These are phyloP conservation scores for Botrytis fabae DNA, from an alignment of 2,329 filamentous ascomycete genomes.

Conservation along the genomic window DNA sequence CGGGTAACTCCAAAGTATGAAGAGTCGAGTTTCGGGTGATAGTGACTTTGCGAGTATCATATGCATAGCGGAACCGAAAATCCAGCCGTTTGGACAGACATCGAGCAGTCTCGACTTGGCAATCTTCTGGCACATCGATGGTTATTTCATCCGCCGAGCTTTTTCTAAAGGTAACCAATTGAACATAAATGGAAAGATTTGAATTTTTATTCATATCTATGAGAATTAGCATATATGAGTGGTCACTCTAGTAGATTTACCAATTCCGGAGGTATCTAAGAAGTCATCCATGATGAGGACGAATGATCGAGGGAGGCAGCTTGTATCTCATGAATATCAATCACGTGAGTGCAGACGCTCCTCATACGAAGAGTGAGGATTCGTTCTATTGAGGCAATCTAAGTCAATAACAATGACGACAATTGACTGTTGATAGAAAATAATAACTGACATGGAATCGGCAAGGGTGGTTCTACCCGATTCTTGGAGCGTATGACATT, in stretches of 20 bases:
- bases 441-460: not conserved
- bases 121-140: constrained; percentile 21
- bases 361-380: not conserved
- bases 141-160: not conserved
- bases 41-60: constrained; percentile 2
- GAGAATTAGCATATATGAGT: constrained; percentile 5
- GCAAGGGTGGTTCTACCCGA: not conserved
- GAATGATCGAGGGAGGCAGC: not conserved
- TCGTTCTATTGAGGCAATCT: not conserved
- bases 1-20: not conserved
- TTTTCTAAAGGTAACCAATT: constrained; percentile 28
- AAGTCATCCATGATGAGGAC: constrained; percentile 16
- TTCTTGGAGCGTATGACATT: not conserved
- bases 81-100: not conserved
- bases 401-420: not conserved
- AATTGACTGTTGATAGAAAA: not conserved
- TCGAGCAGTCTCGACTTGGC: constrained; percentile 1
- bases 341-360: constrained; percentile 3
- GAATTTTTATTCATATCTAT: constrained; percentile 28
- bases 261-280: constrained; percentile 23
- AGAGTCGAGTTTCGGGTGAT: not conserved
- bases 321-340: not conserved
- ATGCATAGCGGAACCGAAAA: not conserved
- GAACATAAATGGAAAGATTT: constrained; percentile 26
- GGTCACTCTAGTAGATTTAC: constrained; percentile 8